Conservation (phyloP, 805 yeast genomes). For the Kodamaea fukazawae region DNA sequence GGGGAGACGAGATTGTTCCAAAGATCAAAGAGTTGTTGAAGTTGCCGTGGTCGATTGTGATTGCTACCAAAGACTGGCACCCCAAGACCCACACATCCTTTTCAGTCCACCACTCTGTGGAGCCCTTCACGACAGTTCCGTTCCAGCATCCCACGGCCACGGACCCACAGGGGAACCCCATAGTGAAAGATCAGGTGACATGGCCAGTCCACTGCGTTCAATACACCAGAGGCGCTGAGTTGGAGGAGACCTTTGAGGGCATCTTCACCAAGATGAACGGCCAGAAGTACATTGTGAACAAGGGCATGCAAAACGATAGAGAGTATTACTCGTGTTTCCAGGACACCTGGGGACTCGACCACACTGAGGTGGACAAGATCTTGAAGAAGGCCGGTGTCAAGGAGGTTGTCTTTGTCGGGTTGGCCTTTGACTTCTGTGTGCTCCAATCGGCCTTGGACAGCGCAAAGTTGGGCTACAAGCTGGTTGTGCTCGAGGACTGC, state of each 20-base stretch:
- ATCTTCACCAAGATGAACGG: conserved; percentile 29
- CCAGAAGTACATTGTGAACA: conserved; percentile 45
- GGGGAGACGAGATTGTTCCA: conserved; percentile 59
- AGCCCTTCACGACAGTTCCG: conserved; percentile 50
- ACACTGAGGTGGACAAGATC: conserved; percentile 59
- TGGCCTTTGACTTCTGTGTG: conserved; percentile 89
- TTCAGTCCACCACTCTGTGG: conserved; percentile 59
- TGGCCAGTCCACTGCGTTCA: conserved; percentile 96
- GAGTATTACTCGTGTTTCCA: conserved; percentile 87
- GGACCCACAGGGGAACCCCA: conserved; percentile 24
- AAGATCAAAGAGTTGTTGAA: conserved; percentile 44
- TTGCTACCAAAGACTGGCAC: conserved; percentile 89
- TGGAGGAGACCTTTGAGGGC: conserved; percentile 50
- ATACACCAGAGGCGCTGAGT: conserved; percentile 59
- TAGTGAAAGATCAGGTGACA: conserved; percentile 43
- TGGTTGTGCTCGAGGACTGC: conserved; percentile 58
- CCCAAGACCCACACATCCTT: conserved; percentile 77
- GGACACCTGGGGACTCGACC: conserved; percentile 72
- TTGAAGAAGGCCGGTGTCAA: conserved; percentile 48
- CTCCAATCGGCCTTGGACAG: conserved; percentile 72
- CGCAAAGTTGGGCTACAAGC: conserved; percentile 55
- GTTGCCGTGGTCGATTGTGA: conserved; percentile 54
- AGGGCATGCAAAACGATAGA: conserved; percentile 69
- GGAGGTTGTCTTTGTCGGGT: conserved; percentile 70
- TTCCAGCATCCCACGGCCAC: conserved; percentile 49